Evolutionary conservation across 768 basidiomycete species (phyloP).

Genomic region (Clathrus columnatus): DNA sequence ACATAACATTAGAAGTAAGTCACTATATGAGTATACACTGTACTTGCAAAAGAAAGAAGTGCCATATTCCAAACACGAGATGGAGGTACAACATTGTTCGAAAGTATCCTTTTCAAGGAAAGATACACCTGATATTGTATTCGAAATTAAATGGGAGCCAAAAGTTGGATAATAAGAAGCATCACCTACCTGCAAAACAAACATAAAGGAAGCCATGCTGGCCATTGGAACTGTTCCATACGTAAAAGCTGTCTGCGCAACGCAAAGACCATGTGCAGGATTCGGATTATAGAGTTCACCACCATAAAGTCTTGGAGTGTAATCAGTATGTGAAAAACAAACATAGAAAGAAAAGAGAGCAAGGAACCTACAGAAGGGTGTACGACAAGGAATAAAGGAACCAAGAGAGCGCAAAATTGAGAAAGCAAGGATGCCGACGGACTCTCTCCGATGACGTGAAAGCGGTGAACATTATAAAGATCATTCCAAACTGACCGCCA

Average conservation of each 20-base stretch:
- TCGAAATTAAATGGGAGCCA: neutral
- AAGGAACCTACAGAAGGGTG: neutral
- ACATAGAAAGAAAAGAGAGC: neutral
- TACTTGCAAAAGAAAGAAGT: neutral
- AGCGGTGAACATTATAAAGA: neutral
- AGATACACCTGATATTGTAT: neutral
- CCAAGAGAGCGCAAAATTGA: slow-evolving; percentile 1
- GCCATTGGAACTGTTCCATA: neutral
- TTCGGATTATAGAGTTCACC: neutral
- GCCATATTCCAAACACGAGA: neutral
- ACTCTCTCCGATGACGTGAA: neutral
- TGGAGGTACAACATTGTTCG: neutral
- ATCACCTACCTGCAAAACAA: neutral
- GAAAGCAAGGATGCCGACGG: neutral
- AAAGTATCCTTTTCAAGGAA: neutral
- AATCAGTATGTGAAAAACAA: neutral
- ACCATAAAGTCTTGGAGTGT: neutral
- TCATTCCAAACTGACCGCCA: neutral
- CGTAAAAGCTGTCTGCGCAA: neutral
- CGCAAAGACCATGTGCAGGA: neutral
- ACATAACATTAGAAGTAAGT: neutral
- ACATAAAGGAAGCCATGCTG: neutral
- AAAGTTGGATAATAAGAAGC: neutral
- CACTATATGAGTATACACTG: neutral
- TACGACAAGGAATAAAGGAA: neutral